These are phyloP conservation scores for Aspergillus persii DNA, from an alignment of 2,329 filamentous ascomycete genomes.

Conservation along the genomic window DNA sequence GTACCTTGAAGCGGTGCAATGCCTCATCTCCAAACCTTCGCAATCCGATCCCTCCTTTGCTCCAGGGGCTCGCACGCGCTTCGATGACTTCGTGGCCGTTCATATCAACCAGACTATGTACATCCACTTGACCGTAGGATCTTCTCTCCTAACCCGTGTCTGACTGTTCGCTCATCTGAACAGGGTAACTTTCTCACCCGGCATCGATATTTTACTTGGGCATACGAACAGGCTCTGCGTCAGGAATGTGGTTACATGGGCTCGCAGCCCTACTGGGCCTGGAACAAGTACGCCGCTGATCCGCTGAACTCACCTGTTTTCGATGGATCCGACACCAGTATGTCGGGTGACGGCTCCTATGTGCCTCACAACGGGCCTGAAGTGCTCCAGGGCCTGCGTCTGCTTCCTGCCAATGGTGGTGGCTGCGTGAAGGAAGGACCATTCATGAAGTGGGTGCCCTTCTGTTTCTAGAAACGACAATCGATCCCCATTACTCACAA, in stretches of 20 bases:
- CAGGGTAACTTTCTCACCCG: conserved; percentile 40
- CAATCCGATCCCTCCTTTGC: conserved; percentile 26
- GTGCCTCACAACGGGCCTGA: conserved; percentile 19
- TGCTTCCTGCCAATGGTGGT: conserved; percentile 49
- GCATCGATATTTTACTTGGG: conserved; percentile 45
- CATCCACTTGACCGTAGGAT: conserved; percentile 41
- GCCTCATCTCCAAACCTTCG: conserved; percentile 27
- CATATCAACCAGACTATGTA: conserved; percentile 49
- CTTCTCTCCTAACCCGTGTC: not conserved
- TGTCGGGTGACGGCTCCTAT: conserved; percentile 43
- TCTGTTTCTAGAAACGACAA: not conserved
- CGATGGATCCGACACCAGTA: conserved; percentile 30
- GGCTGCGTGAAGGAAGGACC: conserved; percentile 35
- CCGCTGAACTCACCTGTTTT: conserved; percentile 31
- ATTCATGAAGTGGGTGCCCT: conserved; percentile 31
- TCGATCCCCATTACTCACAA: conserved; percentile 13
- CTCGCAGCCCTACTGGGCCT: conserved; percentile 44
- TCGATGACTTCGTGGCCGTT: conserved; percentile 52
- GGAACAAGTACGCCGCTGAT: conserved; percentile 33
- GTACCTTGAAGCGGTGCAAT: conserved; percentile 49
- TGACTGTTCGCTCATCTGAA: not conserved
- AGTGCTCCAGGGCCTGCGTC: conserved; percentile 38
- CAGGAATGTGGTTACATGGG: conserved; percentile 47
- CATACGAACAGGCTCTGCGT: conserved; percentile 45
- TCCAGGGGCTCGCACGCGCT: conserved; percentile 46